These are phyloP conservation scores for Dalechampia spathulata DNA, from an alignment of 441 rosid species.

Conservation along the genomic window DNA sequence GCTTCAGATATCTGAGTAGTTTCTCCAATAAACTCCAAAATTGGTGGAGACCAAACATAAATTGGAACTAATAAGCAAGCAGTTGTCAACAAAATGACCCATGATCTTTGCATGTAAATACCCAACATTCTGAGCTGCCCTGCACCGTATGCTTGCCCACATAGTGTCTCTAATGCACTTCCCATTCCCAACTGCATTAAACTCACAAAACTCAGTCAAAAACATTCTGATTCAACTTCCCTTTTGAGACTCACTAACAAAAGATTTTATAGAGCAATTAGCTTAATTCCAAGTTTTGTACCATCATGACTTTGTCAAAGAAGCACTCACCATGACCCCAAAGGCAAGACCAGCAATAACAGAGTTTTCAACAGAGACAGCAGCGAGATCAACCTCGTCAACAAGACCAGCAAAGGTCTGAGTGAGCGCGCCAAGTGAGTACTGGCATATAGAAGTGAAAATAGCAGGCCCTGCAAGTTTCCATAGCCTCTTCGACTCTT, in stretches of 20 bases:
- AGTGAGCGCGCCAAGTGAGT: slow-evolving; percentile 53
- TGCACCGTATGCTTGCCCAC: slow-evolving; percentile 78
- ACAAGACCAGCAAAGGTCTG: slow-evolving; percentile 43
- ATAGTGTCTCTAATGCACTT: slow-evolving; percentile 68
- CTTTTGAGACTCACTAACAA: too few relatives aligned
- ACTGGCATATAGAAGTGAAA: slow-evolving; percentile 40
- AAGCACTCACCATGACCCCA: slow-evolving; percentile 26
- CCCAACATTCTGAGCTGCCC: slow-evolving; percentile 65
- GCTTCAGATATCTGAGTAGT: slow-evolving; percentile 45
- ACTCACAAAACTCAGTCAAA: too few relatives aligned
- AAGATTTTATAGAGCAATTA: neutral
- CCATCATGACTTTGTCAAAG: too few relatives aligned
- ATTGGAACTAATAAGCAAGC: slow-evolving; percentile 51
- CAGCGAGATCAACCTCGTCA: slow-evolving; percentile 40
- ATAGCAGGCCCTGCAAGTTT: slow-evolving; percentile 51
- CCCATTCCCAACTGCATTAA: slow-evolving; percentile 66
- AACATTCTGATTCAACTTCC: too few relatives aligned
- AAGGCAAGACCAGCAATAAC: slow-evolving; percentile 55
- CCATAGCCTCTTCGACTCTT: slow-evolving; percentile 42
- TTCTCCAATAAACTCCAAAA: slow-evolving; percentile 59
- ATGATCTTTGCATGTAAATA: slow-evolving; percentile 79
- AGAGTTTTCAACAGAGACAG: slow-evolving; percentile 47
- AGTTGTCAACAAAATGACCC: slow-evolving; percentile 57
- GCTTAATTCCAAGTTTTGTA: neutral
- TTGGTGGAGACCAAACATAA: slow-evolving; percentile 55